Conservation (phyloP, 768 basidiomycete genomes). For the Gloeopeniophorella convolvens region DNA sequence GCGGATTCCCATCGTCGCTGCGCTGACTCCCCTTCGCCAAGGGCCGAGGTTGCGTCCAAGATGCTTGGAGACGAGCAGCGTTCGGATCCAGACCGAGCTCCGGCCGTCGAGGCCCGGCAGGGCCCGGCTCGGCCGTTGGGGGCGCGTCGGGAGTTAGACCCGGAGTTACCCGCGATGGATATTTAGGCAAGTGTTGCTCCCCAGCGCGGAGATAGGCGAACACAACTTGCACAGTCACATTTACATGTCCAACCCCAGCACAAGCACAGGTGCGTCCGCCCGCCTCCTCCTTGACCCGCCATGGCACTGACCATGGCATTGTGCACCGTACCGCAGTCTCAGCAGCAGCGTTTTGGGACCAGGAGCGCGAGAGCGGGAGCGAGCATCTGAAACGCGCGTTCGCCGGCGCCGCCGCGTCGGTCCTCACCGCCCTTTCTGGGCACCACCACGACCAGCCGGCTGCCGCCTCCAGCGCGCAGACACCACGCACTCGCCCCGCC, state of each 20-base stretch:
- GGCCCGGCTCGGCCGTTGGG: background rate
- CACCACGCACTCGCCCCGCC: too few species aligned
- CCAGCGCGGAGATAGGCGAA: background rate
- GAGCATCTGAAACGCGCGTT: background rate
- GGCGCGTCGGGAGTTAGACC: background rate
- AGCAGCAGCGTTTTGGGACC: background rate
- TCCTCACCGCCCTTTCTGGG: background rate
- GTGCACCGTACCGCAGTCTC: background rate
- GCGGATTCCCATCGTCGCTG: too few species aligned
- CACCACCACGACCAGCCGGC: too few species aligned
- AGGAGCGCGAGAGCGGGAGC: background rate
- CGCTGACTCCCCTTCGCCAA: too few species aligned
- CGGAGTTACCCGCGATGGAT: background rate
- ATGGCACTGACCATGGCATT: too few species aligned
- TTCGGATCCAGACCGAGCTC: background rate
- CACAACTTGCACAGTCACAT: too few species aligned
- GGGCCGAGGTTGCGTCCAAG: conserved; percentile 1
- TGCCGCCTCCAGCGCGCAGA: too few species aligned
- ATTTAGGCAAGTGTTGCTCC: background rate
- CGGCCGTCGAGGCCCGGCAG: background rate
- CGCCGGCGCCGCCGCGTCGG: background rate
- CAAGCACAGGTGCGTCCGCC: conserved; percentile 1
- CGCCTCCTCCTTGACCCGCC: too few species aligned
- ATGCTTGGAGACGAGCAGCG: background rate
- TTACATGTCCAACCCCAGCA: conserved; percentile 6